Percentiles rank a stretch among this genome's conserved stretches.
Evolutionary conservation across 1,139 yeast genomes (phyloP).

Genomic region (Trichomonascaceae sp.): DNA sequence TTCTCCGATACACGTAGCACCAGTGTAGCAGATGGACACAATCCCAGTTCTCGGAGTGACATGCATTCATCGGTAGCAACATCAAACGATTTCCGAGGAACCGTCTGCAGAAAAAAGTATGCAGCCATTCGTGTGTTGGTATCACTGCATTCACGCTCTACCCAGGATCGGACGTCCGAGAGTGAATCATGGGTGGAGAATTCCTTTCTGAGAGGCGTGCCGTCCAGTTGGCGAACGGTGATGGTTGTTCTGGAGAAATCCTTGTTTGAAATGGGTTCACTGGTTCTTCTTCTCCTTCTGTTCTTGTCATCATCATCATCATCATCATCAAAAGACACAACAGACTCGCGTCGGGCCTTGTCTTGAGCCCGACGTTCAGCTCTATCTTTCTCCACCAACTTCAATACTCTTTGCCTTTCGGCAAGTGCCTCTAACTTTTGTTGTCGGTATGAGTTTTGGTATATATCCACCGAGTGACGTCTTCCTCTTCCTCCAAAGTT

Average conservation of each 20-base stretch:
- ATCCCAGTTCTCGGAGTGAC: conserved; percentile 34
- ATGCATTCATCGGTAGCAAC: conserved; percentile 39
- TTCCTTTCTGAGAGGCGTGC: conserved; percentile 33
- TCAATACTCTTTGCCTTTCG: conserved; percentile 43
- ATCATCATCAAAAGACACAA: conserved; percentile 3
- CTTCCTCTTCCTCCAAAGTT: too few species aligned
- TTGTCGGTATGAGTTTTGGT: background rate
- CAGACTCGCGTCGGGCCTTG: conserved; percentile 5
- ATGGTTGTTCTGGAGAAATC: too few species aligned
- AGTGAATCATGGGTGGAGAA: conserved; percentile 35
- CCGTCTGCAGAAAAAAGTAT: conserved; percentile 34
- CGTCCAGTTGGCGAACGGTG: conserved; percentile 40
- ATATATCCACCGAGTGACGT: background rate
- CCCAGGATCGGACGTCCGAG: conserved; percentile 47
- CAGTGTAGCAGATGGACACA: conserved; percentile 57
- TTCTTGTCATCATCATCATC: conserved; percentile 6
- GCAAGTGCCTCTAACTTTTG: background rate
- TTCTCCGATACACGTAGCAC: too few species aligned
- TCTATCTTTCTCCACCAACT: conserved; percentile 37
- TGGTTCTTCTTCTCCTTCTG: background rate
- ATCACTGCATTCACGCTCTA: conserved; percentile 40
- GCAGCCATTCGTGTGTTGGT: conserved; percentile 36
- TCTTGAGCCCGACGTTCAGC: conserved; percentile 29
- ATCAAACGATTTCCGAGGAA: conserved; percentile 31
- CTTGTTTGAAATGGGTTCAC: conserved; percentile 22